Conservation (phyloP, 208 protist species). For the Wallacemonas collosoma region DNA sequence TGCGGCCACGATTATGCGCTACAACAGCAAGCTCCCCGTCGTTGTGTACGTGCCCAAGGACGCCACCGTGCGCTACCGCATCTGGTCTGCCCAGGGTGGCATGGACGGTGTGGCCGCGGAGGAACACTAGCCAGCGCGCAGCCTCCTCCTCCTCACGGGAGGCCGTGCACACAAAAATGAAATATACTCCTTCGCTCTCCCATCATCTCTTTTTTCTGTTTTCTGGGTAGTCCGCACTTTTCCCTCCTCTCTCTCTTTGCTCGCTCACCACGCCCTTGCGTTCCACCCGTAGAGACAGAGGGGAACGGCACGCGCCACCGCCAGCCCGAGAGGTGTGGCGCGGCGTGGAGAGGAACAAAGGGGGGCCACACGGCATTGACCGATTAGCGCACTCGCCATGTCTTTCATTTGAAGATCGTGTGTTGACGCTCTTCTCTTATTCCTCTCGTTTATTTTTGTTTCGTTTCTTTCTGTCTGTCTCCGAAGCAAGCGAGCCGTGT, state of each 20-base stretch:
- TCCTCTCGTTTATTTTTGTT: constrained; percentile 8
- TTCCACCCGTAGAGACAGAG: no score
- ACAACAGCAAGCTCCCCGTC: constrained; percentile 64
- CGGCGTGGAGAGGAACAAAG: not conserved
- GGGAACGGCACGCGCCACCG: no score
- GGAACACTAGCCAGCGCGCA: constrained; percentile 2
- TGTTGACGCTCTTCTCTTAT: not conserved
- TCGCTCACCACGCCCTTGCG: no score
- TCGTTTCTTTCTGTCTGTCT: not conserved
- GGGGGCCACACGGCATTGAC: no score
- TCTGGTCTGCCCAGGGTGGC: constrained; percentile 28
- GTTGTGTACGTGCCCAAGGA: constrained; percentile 58
- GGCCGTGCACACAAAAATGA: not conserved
- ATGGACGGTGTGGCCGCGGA: constrained; percentile 12
- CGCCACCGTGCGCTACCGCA: constrained; percentile 52
- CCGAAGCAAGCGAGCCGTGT: not conserved
- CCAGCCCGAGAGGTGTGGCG: not conserved
- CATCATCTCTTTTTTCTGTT: not conserved
- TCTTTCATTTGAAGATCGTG: no score
- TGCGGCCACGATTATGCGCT: constrained; percentile 26
- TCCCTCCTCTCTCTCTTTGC: not conserved
- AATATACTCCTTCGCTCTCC: not conserved
- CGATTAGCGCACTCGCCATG: no score
- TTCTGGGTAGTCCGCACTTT: no score
- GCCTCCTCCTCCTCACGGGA: not conserved